Evolutionary conservation across 179 eudicot species (phyloP).

Genomic region (Patellifolia procumbens): DNA sequence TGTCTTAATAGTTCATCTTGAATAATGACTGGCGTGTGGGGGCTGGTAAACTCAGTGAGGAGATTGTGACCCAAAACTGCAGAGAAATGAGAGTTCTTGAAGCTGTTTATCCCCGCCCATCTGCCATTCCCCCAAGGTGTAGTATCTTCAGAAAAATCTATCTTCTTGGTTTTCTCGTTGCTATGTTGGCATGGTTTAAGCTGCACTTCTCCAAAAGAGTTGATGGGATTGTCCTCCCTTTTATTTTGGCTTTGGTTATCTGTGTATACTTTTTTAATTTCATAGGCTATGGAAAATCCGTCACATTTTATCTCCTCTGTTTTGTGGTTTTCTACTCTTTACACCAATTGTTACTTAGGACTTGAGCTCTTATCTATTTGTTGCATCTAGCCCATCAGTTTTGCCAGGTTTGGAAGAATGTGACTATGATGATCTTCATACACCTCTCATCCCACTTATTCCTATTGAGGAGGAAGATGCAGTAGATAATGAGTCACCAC

Average conservation of each 20-base stretch:
- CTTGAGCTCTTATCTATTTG: conserved; percentile 1
- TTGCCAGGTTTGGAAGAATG: conserved; percentile 31
- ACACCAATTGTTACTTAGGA: neutral
- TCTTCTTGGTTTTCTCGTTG: neutral
- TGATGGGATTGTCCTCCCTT: neutral
- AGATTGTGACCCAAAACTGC: conserved; percentile 35
- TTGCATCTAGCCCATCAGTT: conserved; percentile 39
- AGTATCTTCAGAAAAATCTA: neutral
- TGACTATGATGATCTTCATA: conserved; percentile 35
- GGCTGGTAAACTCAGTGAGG: conserved; percentile 62
- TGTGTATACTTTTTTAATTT: neutral
- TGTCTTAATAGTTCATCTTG: conserved; percentile 42
- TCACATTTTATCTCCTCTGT: neutral
- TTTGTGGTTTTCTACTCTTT: neutral
- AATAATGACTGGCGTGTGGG: conserved; percentile 45
- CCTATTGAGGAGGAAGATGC: conserved; percentile 51
- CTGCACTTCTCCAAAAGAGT: neutral
- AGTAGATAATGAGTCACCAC: conserved; percentile 18
- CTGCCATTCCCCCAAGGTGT: conserved; percentile 54
- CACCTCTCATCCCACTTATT: conserved; percentile 49
- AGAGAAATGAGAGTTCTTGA: conserved; percentile 43
- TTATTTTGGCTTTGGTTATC: neutral
- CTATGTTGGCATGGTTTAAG: neutral
- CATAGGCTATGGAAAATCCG: neutral
- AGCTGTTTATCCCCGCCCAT: conserved; percentile 41